Base-by-base conservation (phyloP, 2,329 filamentous ascomycete species). In the Zasmidium citrigriseum region DNA sequence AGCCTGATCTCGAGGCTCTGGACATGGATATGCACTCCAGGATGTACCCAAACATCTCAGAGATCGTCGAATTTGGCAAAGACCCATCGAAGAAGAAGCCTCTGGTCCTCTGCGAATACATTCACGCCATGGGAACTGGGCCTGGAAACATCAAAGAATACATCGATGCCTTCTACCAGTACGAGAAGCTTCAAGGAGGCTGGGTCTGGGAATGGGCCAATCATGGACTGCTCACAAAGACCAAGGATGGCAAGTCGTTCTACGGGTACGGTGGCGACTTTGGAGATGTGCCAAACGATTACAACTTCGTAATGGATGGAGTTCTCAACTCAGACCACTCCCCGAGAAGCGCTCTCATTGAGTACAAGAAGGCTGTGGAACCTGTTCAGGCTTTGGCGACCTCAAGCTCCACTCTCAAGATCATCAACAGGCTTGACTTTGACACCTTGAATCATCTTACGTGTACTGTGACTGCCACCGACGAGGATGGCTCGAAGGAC, bases 121-220 rank as follows among this genome's bases (percentile, higher is more conserved):
- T 75, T 0, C 81, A 83, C 66, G 87, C 89, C 1, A 90, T 91
- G 88, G 89, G 89, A 4, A 91, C 90, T 65, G 88, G 87, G 0
- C 89, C 89, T 0, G 88, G 89, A 1, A 83, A 83, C 29, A 78
- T 91, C 11, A 82, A 87, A 59, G 88, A 90, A 60, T 91, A 91
- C 59, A 78, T 88, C 50, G 78, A 86, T 44, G 79, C 81, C 0
- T 91, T 90, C 74, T 81, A 83, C 27, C 78, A 78, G 24, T 77
- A 88, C 59, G 81, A 81, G 0, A 80, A 81, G 1, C 78, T 90
- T 0, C 87, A 89, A 67, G 88, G 88, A 11, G 88, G 87, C 0
- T 76, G 76, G 67, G 72, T 76, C 0, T 79, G 77, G 77, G 77
- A 79, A 52, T 78, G 77, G 76, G 75, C 76, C 1, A 79, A 79